Evolutionary conservation across 2,329 filamentous ascomycete genomes (phyloP).

Genomic region (Fusarium musae): DNA sequence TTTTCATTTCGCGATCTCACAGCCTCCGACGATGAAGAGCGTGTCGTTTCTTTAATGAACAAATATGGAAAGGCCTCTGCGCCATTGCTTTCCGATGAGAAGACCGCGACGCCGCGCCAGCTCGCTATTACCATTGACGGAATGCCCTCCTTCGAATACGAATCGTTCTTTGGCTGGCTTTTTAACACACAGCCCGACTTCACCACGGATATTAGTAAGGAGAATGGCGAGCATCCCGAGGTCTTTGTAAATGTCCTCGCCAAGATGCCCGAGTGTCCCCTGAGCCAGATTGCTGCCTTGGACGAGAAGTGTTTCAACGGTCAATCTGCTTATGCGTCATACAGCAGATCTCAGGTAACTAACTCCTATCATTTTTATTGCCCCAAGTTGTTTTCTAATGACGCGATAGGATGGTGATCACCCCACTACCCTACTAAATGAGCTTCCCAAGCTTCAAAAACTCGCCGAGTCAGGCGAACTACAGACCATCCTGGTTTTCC

Average conservation of each 20-base stretch:
- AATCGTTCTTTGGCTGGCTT: conserved; percentile 54
- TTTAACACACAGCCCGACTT: conserved; percentile 58
- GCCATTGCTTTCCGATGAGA: conserved; percentile 59
- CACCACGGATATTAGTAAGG: conserved; percentile 58
- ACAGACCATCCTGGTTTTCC: conserved; percentile 66
- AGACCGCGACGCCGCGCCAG: conserved; percentile 57
- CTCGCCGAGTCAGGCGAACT: conserved; percentile 62
- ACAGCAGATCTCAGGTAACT: conserved; percentile 57
- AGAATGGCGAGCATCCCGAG: conserved; percentile 55
- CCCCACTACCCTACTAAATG: conserved; percentile 57
- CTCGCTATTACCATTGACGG: conserved; percentile 70
- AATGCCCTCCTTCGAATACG: conserved; percentile 58
- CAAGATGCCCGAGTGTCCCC: conserved; percentile 51
- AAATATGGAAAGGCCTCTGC: conserved; percentile 65
- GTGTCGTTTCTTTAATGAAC: conserved; percentile 68
- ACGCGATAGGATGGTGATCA: conserved; percentile 49
- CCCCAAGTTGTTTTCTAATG: conserved; percentile 35
- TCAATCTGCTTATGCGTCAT: conserved; percentile 56
- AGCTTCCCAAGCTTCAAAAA: conserved; percentile 57
- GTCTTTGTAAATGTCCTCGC: conserved; percentile 54
- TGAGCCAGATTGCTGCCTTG: conserved; percentile 56
- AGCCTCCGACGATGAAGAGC: conserved; percentile 53
- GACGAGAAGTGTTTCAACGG: conserved; percentile 58
- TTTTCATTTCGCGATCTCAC: conserved; percentile 61
- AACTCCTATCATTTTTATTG: not conserved